Percentiles rank a stretch among this genome's conserved stretches.
These are phyloP conservation scores for Caryopteris hybrid DNA, from an alignment of 305 asterid genomes.

Conservation along the genomic window DNA sequence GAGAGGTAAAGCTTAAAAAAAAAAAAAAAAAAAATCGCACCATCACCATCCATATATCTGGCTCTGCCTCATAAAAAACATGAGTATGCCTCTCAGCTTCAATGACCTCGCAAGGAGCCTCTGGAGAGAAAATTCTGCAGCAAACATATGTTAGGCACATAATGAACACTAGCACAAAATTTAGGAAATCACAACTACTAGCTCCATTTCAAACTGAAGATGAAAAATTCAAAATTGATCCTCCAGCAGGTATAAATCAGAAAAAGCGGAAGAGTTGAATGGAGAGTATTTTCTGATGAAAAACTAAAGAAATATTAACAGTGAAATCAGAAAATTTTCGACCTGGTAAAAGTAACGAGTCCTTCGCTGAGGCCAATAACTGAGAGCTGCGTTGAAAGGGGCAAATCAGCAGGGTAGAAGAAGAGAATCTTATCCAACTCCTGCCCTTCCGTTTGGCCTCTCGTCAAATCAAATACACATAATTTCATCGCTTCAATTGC, in stretches of 20 bases:
- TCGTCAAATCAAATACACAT: conserved; percentile 86
- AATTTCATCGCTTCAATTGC: conserved; percentile 58
- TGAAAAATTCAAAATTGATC: neutral
- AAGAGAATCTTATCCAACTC: conserved; percentile 91
- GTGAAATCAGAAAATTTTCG: neutral
- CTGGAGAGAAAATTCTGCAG: conserved; percentile 87
- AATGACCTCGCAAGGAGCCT: conserved; percentile 87
- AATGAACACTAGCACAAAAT: neutral
- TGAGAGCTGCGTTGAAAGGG: conserved; percentile 71
- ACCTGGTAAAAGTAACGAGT: conserved; percentile 70
- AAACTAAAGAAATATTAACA: neutral
- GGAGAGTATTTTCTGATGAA: neutral
- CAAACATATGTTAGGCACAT: conserved; percentile 16
- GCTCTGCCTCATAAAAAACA: conserved; percentile 89
- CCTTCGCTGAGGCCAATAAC: conserved; percentile 65
- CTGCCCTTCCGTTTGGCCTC: conserved; percentile 97
- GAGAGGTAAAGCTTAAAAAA: conserved; percentile 6
- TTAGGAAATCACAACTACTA: neutral
- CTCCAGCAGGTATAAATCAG: neutral
- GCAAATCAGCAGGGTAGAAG: conserved; percentile 80
- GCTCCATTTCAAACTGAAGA: conserved; percentile 7
- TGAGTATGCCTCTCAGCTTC: conserved; percentile 95
- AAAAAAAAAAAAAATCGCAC: conserved; percentile 33
- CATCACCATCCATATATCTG: conserved; percentile 98
- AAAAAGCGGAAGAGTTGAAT: neutral